phyloP scores from a whole-genome alignment of 2,329 filamentous ascomycete genomes.

The Daldinia sp. region DNA sequence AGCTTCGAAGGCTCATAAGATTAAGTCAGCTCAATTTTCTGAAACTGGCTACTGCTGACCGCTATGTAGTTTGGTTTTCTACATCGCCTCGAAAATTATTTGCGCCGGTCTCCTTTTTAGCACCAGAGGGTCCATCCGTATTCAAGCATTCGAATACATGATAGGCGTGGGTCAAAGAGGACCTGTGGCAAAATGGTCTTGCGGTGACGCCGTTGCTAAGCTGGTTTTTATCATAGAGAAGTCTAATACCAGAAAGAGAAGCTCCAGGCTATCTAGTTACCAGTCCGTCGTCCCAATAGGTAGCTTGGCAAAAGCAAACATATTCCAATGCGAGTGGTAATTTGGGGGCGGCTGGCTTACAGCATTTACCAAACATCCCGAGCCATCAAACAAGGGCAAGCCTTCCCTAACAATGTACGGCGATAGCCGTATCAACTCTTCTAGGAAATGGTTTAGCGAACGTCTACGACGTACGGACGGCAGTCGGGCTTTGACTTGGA shows the following conservation, averaged over 20 bases:
- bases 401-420: constrained; percentile 9
- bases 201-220: constrained; percentile 39
- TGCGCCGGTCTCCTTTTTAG: constrained; percentile 17
- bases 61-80: constrained; percentile 15
- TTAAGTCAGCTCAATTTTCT: constrained; percentile 32
- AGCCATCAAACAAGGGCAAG: not conserved
- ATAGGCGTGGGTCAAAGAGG: constrained; percentile 22
- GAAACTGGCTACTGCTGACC: constrained; percentile 21
- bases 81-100: not conserved
- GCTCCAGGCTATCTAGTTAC: constrained; percentile 15
- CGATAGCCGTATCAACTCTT: not conserved
- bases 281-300: constrained; percentile 12
- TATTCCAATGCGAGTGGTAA: constrained; percentile 12
- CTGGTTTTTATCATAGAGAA: constrained; percentile 13
- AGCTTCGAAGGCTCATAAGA: constrained; percentile 6
- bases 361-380: constrained; percentile 8
- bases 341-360: constrained; percentile 6
- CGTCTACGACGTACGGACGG: not conserved
- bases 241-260: constrained; percentile 16
- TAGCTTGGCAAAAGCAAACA: constrained; percentile 14
- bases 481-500: constrained; percentile 5
- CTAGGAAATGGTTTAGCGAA: constrained; percentile 15
- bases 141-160: constrained; percentile 12
- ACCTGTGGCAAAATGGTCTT: constrained; percentile 24
- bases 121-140: constrained; percentile 8